Evolutionary conservation across 345 rosid genomes (phyloP).

Genomic region (Isatis tinctoria): DNA sequence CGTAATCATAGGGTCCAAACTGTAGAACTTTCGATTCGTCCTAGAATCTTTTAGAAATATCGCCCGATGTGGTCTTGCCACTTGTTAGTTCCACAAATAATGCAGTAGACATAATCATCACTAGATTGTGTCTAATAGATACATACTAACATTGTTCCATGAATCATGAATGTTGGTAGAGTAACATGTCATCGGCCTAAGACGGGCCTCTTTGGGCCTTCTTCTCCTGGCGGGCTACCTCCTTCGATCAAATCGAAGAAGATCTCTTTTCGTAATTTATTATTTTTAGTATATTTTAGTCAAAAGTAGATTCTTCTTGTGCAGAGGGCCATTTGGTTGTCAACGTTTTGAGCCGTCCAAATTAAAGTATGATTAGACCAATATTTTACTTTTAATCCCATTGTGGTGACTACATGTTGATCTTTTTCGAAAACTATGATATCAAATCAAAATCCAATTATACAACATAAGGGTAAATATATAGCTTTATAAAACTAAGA

Average conservation of each 20-base stretch:
- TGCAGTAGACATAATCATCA: neutral
- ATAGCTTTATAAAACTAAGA: too few relatives aligned
- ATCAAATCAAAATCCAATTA: neutral
- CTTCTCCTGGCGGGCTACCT: neutral
- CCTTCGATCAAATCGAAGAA: neutral
- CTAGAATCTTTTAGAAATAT: neutral
- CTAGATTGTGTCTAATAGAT: neutral
- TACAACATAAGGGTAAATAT: neutral
- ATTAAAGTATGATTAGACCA: neutral
- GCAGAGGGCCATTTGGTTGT: neutral
- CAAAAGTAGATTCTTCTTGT: neutral
- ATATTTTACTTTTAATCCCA: neutral
- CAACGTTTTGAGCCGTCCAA: conserved; percentile 14
- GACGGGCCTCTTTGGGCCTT: neutral
- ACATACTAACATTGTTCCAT: neutral
- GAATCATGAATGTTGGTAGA: neutral
- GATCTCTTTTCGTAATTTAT: neutral
- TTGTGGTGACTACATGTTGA: neutral
- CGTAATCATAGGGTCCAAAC: neutral
- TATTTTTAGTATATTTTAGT: neutral
- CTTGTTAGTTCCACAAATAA: neutral
- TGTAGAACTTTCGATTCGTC: neutral
- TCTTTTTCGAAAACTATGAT: neutral
- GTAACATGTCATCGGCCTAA: neutral
- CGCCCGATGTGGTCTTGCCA: neutral